Evolutionary conservation across 176 grass and related monocot genomes (phyloP).

Genomic region (Hordeum vulgare): MorexV3_pseudomolecules_assembly NC_058518.1:491299077-491299576

Average conservation of each 20-base stretch:
- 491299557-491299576: background rate
- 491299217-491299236: too few relatives aligned
- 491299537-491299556: background rate
- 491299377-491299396: background rate
- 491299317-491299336: background rate
- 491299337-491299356: background rate
- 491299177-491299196: too few relatives aligned
- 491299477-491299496: background rate
- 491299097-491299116: background rate
- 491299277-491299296: background rate
- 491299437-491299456: background rate
- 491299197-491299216: too few relatives aligned
- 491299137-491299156: background rate
- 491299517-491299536: background rate
- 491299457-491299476: background rate
- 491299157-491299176: background rate
- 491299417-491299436: background rate
- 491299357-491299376: background rate
- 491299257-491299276: too few relatives aligned
- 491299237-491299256: accelerated
- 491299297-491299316: background rate
- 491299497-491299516: background rate
- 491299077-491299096: background rate
- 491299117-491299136: background rate
- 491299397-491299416: background rate